Conservation (phyloP, 352 stramenopile genomes). For the Halophytophthora polymorphica region DNA sequence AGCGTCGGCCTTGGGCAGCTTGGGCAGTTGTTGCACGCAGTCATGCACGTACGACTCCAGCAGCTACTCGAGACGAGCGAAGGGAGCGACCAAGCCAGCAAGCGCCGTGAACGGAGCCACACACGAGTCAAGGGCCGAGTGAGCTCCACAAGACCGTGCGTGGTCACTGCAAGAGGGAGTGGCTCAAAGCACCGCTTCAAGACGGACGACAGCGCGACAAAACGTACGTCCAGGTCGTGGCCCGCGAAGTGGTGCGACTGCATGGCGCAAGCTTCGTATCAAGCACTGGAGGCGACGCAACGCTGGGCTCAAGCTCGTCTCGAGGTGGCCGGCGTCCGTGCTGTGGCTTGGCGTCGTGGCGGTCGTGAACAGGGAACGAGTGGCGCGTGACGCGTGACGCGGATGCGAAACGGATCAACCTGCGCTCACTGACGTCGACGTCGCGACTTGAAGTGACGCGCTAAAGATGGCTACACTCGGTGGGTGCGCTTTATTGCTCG, state of each 20-base stretch:
- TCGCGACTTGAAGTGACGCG: neutral
- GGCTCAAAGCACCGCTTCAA: neutral
- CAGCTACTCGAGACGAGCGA: slow-evolving; percentile 13
- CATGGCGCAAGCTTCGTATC: slow-evolving; percentile 13
- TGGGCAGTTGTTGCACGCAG: slow-evolving; percentile 46
- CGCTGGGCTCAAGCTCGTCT: neutral
- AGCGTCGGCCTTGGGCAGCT: slow-evolving; percentile 21
- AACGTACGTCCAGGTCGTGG: slow-evolving; percentile 42
- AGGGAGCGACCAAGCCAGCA: neutral
- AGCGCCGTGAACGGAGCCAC: too few relatives aligned
- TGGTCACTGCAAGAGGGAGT: neutral
- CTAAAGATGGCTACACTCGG: slow-evolving; percentile 2
- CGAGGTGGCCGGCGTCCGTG: too few relatives aligned
- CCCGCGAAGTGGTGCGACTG: slow-evolving; percentile 39
- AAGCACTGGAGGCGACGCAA: too few relatives aligned
- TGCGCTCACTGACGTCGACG: slow-evolving; percentile 3
- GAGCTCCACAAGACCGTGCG: too few relatives aligned
- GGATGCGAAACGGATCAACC: neutral
- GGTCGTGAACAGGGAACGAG: too few relatives aligned
- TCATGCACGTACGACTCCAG: slow-evolving; percentile 61
- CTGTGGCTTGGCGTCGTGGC: too few relatives aligned
- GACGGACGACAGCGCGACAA: neutral
- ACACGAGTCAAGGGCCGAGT: too few relatives aligned
- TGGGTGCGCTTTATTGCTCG: neutral
- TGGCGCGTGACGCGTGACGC: too few relatives aligned